These are phyloP conservation scores for Raffaelea deltoideospora DNA, from an alignment of 2,329 filamentous ascomycete genomes.

Conservation along the genomic window DNA sequence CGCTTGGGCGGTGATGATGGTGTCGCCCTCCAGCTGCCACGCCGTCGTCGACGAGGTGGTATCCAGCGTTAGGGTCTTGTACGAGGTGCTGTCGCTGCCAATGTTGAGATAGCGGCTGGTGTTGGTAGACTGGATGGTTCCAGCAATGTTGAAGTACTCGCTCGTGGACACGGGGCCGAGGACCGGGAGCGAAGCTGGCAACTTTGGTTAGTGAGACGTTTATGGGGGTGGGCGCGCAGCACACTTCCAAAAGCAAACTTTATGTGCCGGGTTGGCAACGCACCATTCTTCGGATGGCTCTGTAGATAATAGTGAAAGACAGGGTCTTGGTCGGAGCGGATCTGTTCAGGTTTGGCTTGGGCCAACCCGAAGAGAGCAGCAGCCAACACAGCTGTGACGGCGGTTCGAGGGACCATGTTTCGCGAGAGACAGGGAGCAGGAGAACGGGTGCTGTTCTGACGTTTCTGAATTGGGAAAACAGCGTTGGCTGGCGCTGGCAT, in stretches of 20 bases:
- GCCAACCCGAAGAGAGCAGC: too few species aligned
- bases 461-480: too few species aligned
- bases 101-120: constrained; percentile 33
- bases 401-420: too few species aligned
- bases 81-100: constrained; percentile 26
- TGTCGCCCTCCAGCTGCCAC: constrained; percentile 33
- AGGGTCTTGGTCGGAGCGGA: constrained; percentile 19
- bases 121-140: constrained; percentile 32
- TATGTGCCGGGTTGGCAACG: constrained; percentile 4
- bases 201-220: neutral
- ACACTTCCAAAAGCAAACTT: neutral
- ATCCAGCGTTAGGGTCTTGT: constrained; percentile 34
- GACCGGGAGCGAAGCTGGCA: constrained; percentile 24
- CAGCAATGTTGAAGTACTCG: constrained; percentile 33
- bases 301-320: constrained; percentile 39
- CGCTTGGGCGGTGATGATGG: constrained; percentile 26
- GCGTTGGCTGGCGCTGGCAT: too few species aligned
- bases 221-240: too few species aligned
- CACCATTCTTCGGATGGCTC: constrained; percentile 25
- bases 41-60: constrained; percentile 24
- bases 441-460: too few species aligned
- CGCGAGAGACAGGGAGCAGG: too few species aligned
- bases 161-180: constrained; percentile 33
- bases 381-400: too few species aligned
- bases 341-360: constrained; percentile 8